A percentile compares a stretch with the other conserved stretches of the same genome.
Conservation (phyloP, 1,284 basidiomycete species). For the Trichosporon sp. region DNA sequence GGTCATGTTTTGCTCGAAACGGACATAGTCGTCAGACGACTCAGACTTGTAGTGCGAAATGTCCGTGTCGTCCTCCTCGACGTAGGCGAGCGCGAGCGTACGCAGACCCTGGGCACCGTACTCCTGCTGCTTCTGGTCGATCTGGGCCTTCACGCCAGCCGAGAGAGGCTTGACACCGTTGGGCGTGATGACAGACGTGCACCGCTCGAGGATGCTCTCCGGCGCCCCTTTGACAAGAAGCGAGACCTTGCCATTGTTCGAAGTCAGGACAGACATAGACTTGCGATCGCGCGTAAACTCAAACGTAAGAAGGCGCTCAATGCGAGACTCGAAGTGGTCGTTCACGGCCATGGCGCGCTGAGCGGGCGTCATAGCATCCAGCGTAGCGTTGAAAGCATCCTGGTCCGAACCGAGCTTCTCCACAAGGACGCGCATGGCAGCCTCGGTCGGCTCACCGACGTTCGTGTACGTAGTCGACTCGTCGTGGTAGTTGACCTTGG, state of each 20-base stretch:
- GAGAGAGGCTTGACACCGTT: conserved; percentile 67
- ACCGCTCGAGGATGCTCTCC: conserved; percentile 89
- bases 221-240: conserved; percentile 95
- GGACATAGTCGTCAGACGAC: conserved; percentile 75
- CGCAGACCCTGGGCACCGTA: conserved; percentile 85
- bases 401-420: conserved; percentile 72
- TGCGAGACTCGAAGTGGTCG: conserved; percentile 72
- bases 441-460: conserved; percentile 96
- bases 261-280: conserved; percentile 93
- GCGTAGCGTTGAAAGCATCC: conserved; percentile 60
- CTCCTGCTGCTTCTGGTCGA: conserved; percentile 64
- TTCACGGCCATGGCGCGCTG: conserved; percentile 80
- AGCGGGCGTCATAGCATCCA: conserved; percentile 64
- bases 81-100: conserved; percentile 87
- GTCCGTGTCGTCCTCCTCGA: conserved; percentile 75
- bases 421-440: conserved; percentile 86
- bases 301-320: conserved; percentile 84
- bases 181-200: conserved; percentile 68
- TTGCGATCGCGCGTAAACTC: conserved; percentile 98
- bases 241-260: conserved; percentile 62
- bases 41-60: conserved; percentile 77
- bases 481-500: conserved; percentile 80
- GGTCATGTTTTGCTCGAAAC: conserved; percentile 86
- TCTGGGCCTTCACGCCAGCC: conserved; percentile 63
- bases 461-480: conserved; percentile 72